Evolutionary conservation across 164 flowering plant genomes (phyloP).

Genomic region (Annona squamosa): DNA sequence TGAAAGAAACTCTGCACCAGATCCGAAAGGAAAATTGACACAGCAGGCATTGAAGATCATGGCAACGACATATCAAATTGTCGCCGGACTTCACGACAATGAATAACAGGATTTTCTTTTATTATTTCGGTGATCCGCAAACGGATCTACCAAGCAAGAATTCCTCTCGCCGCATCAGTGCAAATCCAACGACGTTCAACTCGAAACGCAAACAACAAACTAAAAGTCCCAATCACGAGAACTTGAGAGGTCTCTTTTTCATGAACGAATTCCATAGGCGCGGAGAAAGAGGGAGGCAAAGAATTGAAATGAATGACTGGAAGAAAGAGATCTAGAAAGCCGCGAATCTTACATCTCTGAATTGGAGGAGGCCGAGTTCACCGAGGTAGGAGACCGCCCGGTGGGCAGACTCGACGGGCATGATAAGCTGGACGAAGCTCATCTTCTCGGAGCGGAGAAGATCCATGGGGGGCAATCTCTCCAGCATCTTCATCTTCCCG

Average conservation of each 20-base stretch:
- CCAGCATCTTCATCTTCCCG: slow-evolving; percentile 27
- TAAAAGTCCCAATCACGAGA: neutral
- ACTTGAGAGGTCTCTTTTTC: neutral
- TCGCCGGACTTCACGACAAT: neutral
- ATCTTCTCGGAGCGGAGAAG: slow-evolving; percentile 87
- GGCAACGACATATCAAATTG: neutral
- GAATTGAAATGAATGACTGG: neutral
- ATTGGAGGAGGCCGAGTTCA: slow-evolving; percentile 80
- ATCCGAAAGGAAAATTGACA: neutral
- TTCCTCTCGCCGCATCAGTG: neutral
- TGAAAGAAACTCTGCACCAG: too few relatives aligned
- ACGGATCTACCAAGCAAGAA: neutral
- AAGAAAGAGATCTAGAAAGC: neutral
- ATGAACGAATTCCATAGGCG: neutral
- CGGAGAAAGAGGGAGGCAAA: neutral
- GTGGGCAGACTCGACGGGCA: slow-evolving; percentile 89
- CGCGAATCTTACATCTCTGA: slow-evolving; percentile 62
- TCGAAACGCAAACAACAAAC: neutral
- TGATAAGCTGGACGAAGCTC: slow-evolving; percentile 88
- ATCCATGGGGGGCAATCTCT: slow-evolving; percentile 61
- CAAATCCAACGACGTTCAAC: neutral
- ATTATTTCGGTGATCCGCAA: neutral
- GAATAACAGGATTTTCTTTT: too few relatives aligned
- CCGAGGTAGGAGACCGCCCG: slow-evolving; percentile 79
- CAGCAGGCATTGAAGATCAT: neutral